Evolutionary conservation across 139 green algal species (phyloP), one percentile per base, ranked within the genome.

Genomic region (Mesotaenium endlicherianum): DNA sequence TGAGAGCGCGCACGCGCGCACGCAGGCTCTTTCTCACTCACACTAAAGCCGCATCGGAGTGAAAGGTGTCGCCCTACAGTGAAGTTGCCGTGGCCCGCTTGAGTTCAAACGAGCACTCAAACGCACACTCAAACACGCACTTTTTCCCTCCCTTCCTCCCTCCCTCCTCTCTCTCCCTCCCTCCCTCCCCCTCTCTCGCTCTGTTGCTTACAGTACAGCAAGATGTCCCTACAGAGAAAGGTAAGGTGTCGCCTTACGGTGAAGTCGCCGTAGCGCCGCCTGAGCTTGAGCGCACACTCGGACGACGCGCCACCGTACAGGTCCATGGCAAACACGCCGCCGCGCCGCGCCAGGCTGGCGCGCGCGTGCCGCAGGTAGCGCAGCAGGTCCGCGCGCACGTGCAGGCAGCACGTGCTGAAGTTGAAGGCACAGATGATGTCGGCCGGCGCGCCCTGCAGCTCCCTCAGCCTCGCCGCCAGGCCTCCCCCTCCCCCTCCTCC

Each of bases 381-480:
- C 40, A 82, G 59, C 31, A 87, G 57, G 6, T 87, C 71, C 1
- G 39, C 17, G 2, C 82, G 49, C 3, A 14, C 26, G 36, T 83
- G 82, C 49, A 87, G 55, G 39, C 82, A 87, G 82, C 70, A 87
- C 11, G 72, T 83, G 53, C 71, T 83, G 41, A 83, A 87, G 53
- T 87, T 87, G 50, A 87, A 87, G 20, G 82, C 82, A 43, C 82
- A 87, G 11, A 76, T 76, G 2, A 87, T 82, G 47, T 87, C 82
- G 0, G 82, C 82, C 39, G 5, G 30, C 67, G 59, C 31, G 34
- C 2, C 14, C 0, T 36, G 38, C 26, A 78, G 38, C 31, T 43
- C 42, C 68, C 36, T 31, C 14, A 70, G 64, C 16, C 11, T 11
- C 16, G 64, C 31, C 64, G 14, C 16, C 14, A 26, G 64, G 16